Conservation (phyloP, 371 early-diverging fungal species). For the Caulochytrium protostelioides region DNA sequence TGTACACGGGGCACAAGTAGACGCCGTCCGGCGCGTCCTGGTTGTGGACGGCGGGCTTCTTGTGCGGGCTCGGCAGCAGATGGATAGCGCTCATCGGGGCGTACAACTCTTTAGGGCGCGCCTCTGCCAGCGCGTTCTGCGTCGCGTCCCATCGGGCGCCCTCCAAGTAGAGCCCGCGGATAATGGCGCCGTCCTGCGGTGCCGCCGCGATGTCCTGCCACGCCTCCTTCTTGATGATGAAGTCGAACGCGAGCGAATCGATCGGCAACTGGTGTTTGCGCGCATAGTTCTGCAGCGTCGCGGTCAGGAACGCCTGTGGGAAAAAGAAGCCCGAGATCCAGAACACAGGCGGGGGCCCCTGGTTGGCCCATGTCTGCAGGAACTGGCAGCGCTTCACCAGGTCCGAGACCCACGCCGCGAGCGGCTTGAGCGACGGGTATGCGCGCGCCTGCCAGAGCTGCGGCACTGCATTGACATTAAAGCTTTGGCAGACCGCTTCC, state of each 20-base stretch:
- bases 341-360: constrained; percentile 26
- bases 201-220: constrained; percentile 24
- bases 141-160: constrained; percentile 31
- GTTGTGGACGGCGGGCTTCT: constrained; percentile 20
- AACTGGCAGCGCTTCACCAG: constrained; percentile 24
- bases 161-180: constrained; percentile 28
- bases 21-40: constrained; percentile 13
- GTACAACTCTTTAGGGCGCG: constrained; percentile 30
- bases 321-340: constrained; percentile 38
- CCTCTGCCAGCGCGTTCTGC: constrained; percentile 14
- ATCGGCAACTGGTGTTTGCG: constrained; percentile 28
- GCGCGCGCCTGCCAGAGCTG: constrained; percentile 25
- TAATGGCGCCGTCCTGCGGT: constrained; percentile 33
- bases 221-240: constrained; percentile 18
- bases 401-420: constrained; percentile 26
- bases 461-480: constrained; percentile 30
- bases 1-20: constrained; percentile 33
- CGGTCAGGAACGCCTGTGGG: constrained; percentile 36
- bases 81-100: constrained; percentile 31
- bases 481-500: constrained; percentile 25
- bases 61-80: constrained; percentile 27
- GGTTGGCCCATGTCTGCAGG: constrained; percentile 29
- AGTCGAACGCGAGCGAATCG: constrained; percentile 24
- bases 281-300: constrained; percentile 30
- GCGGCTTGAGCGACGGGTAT: constrained; percentile 33